phyloP scores from a whole-genome alignment of 495 filamentous ascomycete species.

The Glonium stellatum region DNA sequence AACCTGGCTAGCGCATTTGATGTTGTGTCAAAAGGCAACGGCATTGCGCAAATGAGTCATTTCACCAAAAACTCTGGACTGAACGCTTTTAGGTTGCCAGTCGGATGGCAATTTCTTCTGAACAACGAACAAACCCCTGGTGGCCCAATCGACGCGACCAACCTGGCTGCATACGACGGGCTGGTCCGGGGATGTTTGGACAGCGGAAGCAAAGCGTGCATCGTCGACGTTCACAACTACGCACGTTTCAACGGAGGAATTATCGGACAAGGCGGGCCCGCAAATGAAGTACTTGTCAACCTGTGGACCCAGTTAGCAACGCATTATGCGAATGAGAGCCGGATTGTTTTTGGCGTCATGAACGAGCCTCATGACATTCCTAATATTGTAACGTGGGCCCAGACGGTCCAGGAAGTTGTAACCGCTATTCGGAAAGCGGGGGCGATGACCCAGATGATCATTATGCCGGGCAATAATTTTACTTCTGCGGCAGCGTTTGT shows the following conservation, averaged over 20 bases:
- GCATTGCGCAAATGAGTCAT: constrained; percentile 50
- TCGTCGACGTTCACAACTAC: constrained; percentile 56
- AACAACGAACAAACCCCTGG: constrained; percentile 45
- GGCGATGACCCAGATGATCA: constrained; percentile 50
- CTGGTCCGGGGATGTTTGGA: constrained; percentile 53
- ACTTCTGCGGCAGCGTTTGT: constrained; percentile 44
- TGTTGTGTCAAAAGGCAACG: constrained; percentile 20
- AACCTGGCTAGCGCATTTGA: constrained; percentile 24
- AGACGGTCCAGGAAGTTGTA: constrained; percentile 49
- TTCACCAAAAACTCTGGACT: constrained; percentile 47
- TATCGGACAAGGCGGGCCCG: constrained; percentile 53
- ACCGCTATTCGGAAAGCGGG: constrained; percentile 53
- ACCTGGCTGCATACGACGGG: constrained; percentile 48
- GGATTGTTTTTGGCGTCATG: constrained; percentile 55
- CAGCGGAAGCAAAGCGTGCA: constrained; percentile 47
- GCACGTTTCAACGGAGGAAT: constrained; percentile 53
- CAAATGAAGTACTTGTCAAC: constrained; percentile 47
- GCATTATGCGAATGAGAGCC: constrained; percentile 44
- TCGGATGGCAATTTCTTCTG: constrained; percentile 51
- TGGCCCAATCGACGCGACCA: constrained; percentile 42
- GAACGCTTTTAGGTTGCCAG: constrained; percentile 52
- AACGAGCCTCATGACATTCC: constrained; percentile 51
- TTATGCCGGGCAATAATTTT: constrained; percentile 44
- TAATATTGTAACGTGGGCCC: constrained; percentile 45
- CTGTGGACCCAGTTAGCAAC: constrained; percentile 53